Conservation (phyloP, 345 rosid genomes). For the Sisymbrium irio region DNA sequence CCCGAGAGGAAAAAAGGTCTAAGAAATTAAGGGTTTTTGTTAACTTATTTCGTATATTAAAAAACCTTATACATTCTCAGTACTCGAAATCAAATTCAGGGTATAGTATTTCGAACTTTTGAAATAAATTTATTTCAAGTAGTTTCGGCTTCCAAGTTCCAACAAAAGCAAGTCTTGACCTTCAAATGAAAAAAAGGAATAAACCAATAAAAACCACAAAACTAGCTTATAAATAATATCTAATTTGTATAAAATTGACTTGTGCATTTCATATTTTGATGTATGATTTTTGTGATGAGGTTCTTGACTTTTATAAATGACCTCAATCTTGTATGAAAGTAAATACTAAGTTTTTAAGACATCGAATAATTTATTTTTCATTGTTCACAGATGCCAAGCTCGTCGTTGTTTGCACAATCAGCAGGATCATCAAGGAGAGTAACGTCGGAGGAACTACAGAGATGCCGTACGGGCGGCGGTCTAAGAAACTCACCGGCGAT, state of each 20-base stretch:
- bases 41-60: neutral
- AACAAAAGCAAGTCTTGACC: neutral
- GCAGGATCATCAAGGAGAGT: conserved; percentile 69
- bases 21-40: no score
- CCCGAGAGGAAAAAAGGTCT: neutral
- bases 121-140: neutral
- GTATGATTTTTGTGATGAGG: neutral
- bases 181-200: neutral
- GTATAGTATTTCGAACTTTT: neutral
- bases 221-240: neutral
- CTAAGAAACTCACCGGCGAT: conserved; percentile 51
- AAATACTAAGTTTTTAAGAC: neutral
- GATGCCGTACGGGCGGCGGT: conserved; percentile 43
- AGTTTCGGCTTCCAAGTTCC: neutral
- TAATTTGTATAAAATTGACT: no score
- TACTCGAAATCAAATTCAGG: neutral
- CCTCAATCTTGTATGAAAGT: neutral
- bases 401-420: conserved; percentile 55
- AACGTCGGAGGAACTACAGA: conserved; percentile 57
- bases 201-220: neutral
- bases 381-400: conserved; percentile 45
- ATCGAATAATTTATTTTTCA: neutral
- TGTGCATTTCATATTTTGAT: neutral
- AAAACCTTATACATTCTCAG: neutral
- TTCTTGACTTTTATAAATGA: neutral